Conservation (phyloP, 208 protist genomes). For the Acanthamoeba healyi region DNA sequence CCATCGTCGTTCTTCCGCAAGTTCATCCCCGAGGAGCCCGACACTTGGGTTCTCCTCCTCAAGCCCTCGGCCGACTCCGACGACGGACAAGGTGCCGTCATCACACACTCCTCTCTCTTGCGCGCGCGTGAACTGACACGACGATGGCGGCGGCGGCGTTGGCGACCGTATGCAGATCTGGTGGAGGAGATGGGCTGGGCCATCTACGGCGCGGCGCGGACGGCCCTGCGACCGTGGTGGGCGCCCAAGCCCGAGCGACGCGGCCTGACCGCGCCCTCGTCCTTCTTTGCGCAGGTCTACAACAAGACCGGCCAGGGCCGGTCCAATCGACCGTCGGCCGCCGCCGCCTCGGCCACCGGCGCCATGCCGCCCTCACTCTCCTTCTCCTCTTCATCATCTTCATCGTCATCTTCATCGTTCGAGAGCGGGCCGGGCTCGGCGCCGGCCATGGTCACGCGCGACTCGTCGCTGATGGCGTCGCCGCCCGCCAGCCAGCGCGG, state of each 20-base stretch:
- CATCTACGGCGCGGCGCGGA: slow-evolving; percentile 37
- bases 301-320: slow-evolving; percentile 43
- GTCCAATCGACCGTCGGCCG: not conserved
- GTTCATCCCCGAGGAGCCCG: slow-evolving; percentile 9
- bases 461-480: not conserved
- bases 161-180: slow-evolving; percentile 19
- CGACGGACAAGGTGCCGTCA: not conserved
- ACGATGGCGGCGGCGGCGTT: too few species aligned
- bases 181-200: slow-evolving; percentile 66
- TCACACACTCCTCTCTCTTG: not conserved
- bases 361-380: not conserved
- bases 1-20: slow-evolving; percentile 2
- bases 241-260: not conserved
- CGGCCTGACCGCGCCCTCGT: not conserved
- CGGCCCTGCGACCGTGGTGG: slow-evolving; percentile 37
- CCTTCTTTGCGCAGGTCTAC: slow-evolving; percentile 53
- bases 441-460: not conserved
- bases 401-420: not conserved
- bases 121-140: not conserved
- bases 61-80: not conserved
- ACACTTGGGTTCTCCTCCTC: slow-evolving; percentile 14
- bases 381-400: too few species aligned
- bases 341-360: too few species aligned
- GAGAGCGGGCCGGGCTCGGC: not conserved
- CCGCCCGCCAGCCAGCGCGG: not conserved